Percentiles rank a stretch among this genome's conserved stretches.
These are phyloP conservation scores for Bjerkandera adusta DNA, from an alignment of 1,284 basidiomycete species.

Conservation along the genomic window DNA sequence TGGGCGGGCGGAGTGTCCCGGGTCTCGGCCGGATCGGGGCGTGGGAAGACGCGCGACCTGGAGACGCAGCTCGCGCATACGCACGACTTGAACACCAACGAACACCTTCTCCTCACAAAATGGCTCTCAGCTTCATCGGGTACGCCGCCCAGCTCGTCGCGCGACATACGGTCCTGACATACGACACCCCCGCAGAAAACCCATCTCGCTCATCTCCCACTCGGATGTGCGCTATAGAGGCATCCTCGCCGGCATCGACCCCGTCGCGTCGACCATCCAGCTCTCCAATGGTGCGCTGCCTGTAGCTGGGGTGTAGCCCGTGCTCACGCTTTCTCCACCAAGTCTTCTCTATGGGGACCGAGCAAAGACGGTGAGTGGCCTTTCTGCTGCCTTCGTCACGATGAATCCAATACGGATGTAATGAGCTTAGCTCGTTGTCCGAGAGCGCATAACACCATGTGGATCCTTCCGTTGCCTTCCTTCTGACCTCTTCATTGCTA, in stretches of 20 bases:
- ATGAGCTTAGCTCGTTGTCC: conserved; percentile 51
- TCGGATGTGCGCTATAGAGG: conserved; percentile 90
- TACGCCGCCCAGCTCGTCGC: conserved; percentile 27
- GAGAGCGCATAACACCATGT: conserved; percentile 71
- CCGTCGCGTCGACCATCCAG: conserved; percentile 80
- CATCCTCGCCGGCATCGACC: conserved; percentile 83
- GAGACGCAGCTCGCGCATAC: conserved; percentile 11
- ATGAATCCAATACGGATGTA: conserved; percentile 67
- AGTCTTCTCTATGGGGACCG: conserved; percentile 91
- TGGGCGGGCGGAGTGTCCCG: not conserved
- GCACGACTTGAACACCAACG: conserved; percentile 16
- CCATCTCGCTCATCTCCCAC: conserved; percentile 88
- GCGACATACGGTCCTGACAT: conserved; percentile 18
- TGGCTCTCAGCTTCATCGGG: conserved; percentile 77
- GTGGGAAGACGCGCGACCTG: conserved; percentile 14
- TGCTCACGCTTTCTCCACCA: conserved; percentile 4
- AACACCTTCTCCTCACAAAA: conserved; percentile 27
- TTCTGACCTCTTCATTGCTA: conserved; percentile 43
- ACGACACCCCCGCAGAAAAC: conserved; percentile 55
- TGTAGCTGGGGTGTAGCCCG: conserved; percentile 3
- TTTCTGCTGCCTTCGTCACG: conserved; percentile 20
- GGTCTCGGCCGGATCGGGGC: conserved; percentile 2
- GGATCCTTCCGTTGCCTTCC: conserved; percentile 76
- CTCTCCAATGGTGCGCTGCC: conserved; percentile 72
- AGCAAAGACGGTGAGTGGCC: conserved; percentile 69